Evolutionary conservation across 352 stramenopile species (phyloP).

Genomic region (Phytophthora macrochlamydospora): DNA sequence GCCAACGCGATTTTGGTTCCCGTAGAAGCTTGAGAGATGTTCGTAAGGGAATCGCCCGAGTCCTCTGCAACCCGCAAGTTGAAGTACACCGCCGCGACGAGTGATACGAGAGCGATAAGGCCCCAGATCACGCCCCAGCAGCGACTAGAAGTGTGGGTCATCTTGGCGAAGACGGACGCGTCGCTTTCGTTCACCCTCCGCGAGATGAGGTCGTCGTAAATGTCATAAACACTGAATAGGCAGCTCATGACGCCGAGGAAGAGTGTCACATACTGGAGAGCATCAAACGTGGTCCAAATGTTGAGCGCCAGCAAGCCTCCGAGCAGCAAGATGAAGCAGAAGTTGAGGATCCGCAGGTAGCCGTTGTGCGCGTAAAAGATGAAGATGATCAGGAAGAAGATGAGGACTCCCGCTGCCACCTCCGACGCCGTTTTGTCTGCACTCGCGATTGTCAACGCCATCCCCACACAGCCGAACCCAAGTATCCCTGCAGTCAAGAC

Average conservation of each 20-base stretch:
- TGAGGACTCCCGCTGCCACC: slow-evolving; percentile 81
- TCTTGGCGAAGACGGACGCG: slow-evolving; percentile 88
- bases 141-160: slow-evolving; percentile 90
- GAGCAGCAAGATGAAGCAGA: slow-evolving; percentile 85
- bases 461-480: slow-evolving; percentile 89
- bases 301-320: slow-evolving; percentile 77
- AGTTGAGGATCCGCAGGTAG: slow-evolving; percentile 85
- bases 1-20: slow-evolving; percentile 69
- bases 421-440: slow-evolving; percentile 63
- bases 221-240: slow-evolving; percentile 92
- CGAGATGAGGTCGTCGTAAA: slow-evolving; percentile 91
- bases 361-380: slow-evolving; percentile 89
- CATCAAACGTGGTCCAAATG: slow-evolving; percentile 63
- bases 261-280: slow-evolving; percentile 85
- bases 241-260: slow-evolving; percentile 92
- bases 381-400: slow-evolving; percentile 87
- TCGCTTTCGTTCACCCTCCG: slow-evolving; percentile 89
- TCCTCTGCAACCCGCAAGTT: slow-evolving; percentile 78
- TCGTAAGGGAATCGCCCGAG: slow-evolving; percentile 45
- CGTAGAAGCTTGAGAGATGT: slow-evolving; percentile 56
- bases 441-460: slow-evolving; percentile 83
- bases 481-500: slow-evolving; percentile 61
- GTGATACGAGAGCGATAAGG: slow-evolving; percentile 73
- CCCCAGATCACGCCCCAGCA: slow-evolving; percentile 92
- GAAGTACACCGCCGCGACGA: slow-evolving; percentile 85